Percentiles rank a stretch among this genome's conserved stretches.
Conservation (phyloP, 164 flowering plant genomes). For the Amborella trichopoda region DNA sequence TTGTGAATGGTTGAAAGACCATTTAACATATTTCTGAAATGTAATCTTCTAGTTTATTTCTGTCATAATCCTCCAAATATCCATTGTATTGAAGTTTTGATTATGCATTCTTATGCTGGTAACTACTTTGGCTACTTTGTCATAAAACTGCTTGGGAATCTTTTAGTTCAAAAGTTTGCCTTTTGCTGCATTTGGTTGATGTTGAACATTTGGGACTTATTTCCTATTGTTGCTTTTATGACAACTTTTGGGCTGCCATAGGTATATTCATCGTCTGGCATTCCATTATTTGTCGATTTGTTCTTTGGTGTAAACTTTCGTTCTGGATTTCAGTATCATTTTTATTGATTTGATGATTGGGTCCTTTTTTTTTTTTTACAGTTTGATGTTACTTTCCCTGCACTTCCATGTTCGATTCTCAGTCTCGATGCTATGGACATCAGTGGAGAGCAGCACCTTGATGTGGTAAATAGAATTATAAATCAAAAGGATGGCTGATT, state of each 20-base stretch:
- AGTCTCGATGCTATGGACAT: conserved; percentile 79
- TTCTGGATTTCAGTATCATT: not conserved
- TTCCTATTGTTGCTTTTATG: not conserved
- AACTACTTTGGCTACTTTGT: too few species aligned
- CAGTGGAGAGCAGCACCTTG: conserved; percentile 75
- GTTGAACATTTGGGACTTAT: not conserved
- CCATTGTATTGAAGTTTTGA: too few species aligned
- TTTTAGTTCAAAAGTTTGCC: too few species aligned
- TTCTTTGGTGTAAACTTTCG: not conserved
- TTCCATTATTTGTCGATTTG: not conserved
- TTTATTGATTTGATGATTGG: not conserved
- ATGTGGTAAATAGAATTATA: conserved; percentile 35
- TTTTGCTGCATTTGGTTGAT: not conserved
- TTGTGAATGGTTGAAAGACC: too few species aligned
- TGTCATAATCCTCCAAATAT: too few species aligned
- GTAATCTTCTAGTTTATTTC: too few species aligned
- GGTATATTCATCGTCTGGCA: not conserved
- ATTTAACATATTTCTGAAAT: too few species aligned
- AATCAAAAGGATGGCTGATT: too few species aligned
- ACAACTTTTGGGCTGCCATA: not conserved
- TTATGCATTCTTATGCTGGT: too few species aligned
- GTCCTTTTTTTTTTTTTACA: conserved; percentile 17
- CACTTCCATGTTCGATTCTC: conserved; percentile 56
- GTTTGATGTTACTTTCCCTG: conserved; percentile 78
- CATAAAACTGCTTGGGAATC: too few species aligned